These are phyloP conservation scores for Lichtheimia hyalospora DNA, from an alignment of 371 early-diverging fungal genomes.

Conservation along the genomic window DNA sequence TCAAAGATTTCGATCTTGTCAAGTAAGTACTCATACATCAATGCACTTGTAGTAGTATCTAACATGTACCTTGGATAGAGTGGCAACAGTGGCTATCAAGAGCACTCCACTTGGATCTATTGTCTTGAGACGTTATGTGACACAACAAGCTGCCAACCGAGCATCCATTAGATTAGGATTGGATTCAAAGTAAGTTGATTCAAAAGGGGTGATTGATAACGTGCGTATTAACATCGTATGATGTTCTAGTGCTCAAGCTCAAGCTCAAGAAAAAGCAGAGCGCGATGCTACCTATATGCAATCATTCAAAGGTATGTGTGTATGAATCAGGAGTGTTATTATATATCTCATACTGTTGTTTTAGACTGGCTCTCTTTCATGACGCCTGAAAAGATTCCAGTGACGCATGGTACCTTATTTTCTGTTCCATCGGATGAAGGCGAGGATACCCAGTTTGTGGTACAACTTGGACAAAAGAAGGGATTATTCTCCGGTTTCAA, in stretches of 20 bases:
- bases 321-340: neutral
- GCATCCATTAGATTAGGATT: constrained; percentile 42
- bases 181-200: constrained; percentile 22
- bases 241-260: constrained; percentile 17
- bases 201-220: neutral
- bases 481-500: constrained; percentile 24
- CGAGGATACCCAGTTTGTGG: constrained; percentile 13
- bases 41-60: neutral
- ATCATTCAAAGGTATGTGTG: constrained; percentile 23
- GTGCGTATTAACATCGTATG: neutral
- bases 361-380: constrained; percentile 5
- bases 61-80: constrained; percentile 15
- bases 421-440: constrained; percentile 8
- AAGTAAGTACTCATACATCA: constrained; percentile 24
- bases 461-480: constrained; percentile 40
- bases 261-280: constrained; percentile 30
- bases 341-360: neutral
- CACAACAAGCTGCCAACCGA: constrained; percentile 9
- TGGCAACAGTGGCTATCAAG: constrained; percentile 38
- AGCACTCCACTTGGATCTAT: constrained; percentile 26
- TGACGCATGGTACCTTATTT: constrained; percentile 11
- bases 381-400: constrained; percentile 2
- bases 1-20: constrained; percentile 46
- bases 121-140: constrained; percentile 25
- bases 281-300: constrained; percentile 22